Base-by-base conservation (phyloP, 208 protist genomes). In the Leishmania aethiopica region DNA sequence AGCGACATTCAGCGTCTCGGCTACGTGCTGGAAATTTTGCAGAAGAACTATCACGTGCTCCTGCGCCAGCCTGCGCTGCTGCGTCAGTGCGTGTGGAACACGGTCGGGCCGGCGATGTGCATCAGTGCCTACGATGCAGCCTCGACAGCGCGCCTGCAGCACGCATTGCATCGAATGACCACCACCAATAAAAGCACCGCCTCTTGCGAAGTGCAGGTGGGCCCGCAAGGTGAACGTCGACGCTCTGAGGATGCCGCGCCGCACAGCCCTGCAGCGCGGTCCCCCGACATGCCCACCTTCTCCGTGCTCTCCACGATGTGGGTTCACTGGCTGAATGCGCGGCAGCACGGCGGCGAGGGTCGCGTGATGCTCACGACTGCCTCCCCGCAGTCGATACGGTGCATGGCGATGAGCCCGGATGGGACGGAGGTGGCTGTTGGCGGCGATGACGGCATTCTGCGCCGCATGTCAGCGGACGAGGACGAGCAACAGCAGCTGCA, bases 1-100 rank as follows among this genome's bases (percentile, higher is more conserved):
- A 37, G 80, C 1, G 75, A 84, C 60, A 77, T 86, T 45, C 83
- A 74, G 32, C 77, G 83, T 66, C 66, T 94, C 17, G 42, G 81
- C 42, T 73, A 76, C n/a, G 83, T 95, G 51, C 66, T 89, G 11
- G 64, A 84, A 37, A 96, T 97, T 75, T 49, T 97, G 73, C 84
- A 88, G 55, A 77, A 73, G 35, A 72, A 95, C 73, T 90, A 91
- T 71, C 90, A 96, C 77, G 82, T 96, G 37, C 86, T 98, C 25
- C 59, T 75, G 32, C 73, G 72, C 2, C 87, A 92, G 15, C 95
- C 95, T 1, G 73, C 59, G 15, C 77, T 96, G n/a, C 75, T 96
- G 51, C 73, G 85, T 60, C 95, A 97, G 81, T 94, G 87, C 66
- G 89, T 95, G 55, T 87, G 81, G 57, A 97, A 97, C 86, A 79